Conservation (phyloP, 2,329 filamentous ascomycete species). For the Setomelanomma holmii region DNA sequence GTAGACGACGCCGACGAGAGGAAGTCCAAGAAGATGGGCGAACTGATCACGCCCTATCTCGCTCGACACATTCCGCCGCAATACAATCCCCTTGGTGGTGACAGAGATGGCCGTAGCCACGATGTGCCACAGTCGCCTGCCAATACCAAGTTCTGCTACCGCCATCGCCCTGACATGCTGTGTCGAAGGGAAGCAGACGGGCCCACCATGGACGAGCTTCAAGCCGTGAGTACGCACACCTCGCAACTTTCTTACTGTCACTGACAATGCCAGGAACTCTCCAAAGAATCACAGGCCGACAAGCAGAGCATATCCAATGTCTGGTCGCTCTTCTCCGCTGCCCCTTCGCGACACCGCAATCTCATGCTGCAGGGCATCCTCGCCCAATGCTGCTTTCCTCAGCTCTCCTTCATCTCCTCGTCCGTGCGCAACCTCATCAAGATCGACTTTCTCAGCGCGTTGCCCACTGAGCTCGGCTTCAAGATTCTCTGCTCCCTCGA, state of each 20-base stretch:
- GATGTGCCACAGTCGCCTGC: slow-evolving; percentile 51
- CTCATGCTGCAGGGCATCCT: slow-evolving; percentile 97
- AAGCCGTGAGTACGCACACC: slow-evolving; percentile 67
- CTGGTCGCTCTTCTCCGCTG: slow-evolving; percentile 97
- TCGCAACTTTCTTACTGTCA: slow-evolving; percentile 1
- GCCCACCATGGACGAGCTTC: slow-evolving; percentile 92
- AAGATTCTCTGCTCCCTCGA: slow-evolving; percentile 94
- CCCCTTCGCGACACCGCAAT: slow-evolving; percentile 90
- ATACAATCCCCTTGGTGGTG: slow-evolving; percentile 78
- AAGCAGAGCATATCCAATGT: slow-evolving; percentile 96
- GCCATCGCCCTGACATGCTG: slow-evolving; percentile 91
- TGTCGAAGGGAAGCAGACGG: slow-evolving; percentile 93
- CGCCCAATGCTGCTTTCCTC: slow-evolving; percentile 95
- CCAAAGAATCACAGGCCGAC: slow-evolving; percentile 80
- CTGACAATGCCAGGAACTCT: slow-evolving; percentile 71
- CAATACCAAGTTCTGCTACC: slow-evolving; percentile 94
- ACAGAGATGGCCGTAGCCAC: slow-evolving; percentile 42
- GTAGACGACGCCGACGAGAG: slow-evolving; percentile 34
- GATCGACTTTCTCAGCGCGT: slow-evolving; percentile 91
- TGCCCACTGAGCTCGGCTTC: slow-evolving; percentile 89
- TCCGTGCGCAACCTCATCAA: slow-evolving; percentile 94
- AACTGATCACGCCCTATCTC: slow-evolving; percentile 86
- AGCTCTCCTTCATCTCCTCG: slow-evolving; percentile 89
- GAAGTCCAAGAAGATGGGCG: slow-evolving; percentile 69
- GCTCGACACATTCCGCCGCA: slow-evolving; percentile 87